These are phyloP conservation scores for Capronia coronata DNA, from an alignment of 2,329 filamentous ascomycete genomes.

Conservation along the genomic window DNA sequence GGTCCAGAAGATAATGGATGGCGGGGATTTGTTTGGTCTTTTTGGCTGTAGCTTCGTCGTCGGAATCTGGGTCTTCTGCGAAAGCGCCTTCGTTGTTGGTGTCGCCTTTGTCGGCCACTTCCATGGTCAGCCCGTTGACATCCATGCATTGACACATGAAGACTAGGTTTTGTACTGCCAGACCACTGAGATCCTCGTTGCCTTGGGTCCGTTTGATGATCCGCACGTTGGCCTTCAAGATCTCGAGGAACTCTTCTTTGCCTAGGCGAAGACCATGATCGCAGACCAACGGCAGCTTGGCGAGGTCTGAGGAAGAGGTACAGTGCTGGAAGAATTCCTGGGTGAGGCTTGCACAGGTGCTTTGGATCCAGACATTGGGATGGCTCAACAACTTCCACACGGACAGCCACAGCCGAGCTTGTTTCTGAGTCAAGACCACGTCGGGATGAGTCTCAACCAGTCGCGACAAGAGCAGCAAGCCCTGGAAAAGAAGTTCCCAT, in stretches of 20 bases:
- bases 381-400: constrained; percentile 65
- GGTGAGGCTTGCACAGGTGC: constrained; percentile 66
- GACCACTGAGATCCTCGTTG: constrained; percentile 67
- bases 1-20: constrained; percentile 69
- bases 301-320: constrained; percentile 49
- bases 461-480: constrained; percentile 62
- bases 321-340: constrained; percentile 75
- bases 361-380: constrained; percentile 66
- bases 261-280: constrained; percentile 65
- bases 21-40: constrained; percentile 44
- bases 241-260: constrained; percentile 55
- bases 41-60: constrained; percentile 40
- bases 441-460: constrained; percentile 62
- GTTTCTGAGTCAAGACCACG: constrained; percentile 54
- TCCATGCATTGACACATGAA: constrained; percentile 66
- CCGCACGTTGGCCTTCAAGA: constrained; percentile 52
- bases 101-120: constrained; percentile 39
- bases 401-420: constrained; percentile 62
- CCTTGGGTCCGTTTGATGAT: constrained; percentile 58
- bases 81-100: constrained; percentile 34
- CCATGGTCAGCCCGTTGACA: constrained; percentile 49
- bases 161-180: constrained; percentile 72
- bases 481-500: constrained; percentile 67
- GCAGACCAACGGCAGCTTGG: constrained; percentile 56
- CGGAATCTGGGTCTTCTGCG: constrained; percentile 41